Percentiles rank a stretch among this genome's conserved stretches.
Conservation (phyloP, 2,329 filamentous ascomycete species). For the Drechslerella dactyloides region DNA sequence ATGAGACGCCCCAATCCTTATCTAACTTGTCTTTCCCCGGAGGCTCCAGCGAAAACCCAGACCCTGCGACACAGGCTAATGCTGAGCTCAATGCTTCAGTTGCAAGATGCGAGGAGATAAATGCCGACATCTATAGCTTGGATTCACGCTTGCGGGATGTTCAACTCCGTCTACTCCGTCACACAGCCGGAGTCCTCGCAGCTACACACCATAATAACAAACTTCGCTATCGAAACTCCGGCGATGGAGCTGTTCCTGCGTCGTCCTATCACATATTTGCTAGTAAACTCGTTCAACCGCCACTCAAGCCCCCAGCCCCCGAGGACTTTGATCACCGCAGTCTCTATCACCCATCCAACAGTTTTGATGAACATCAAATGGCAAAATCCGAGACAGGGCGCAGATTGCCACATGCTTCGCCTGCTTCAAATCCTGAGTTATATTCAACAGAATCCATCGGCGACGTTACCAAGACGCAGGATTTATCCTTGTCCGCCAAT, state of each 20-base stretch:
- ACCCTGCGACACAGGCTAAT: constrained; percentile 8
- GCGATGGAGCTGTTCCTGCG: background rate
- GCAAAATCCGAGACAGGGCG: background rate
- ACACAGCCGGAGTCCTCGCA: constrained; percentile 90
- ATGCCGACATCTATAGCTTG: constrained; percentile 77
- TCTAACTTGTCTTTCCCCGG: constrained; percentile 59
- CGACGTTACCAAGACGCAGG: background rate
- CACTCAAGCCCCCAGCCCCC: background rate
- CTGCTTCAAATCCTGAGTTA: background rate
- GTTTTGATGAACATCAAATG: constrained; percentile 63
- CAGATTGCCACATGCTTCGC: background rate
- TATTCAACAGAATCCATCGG: background rate
- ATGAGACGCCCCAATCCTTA: constrained; percentile 40
- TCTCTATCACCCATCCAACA: constrained; percentile 73
- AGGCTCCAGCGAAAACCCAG: constrained; percentile 29
- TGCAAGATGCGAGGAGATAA: constrained; percentile 83
- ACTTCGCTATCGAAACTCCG: constrained; percentile 10
- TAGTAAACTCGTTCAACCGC: constrained; percentile 15
- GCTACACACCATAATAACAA: constrained; percentile 74
- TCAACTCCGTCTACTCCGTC: constrained; percentile 78
- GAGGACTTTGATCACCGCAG: constrained; percentile 76
- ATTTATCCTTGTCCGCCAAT: background rate
- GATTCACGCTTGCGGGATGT: constrained; percentile 78
- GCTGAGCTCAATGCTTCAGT: constrained; percentile 76
- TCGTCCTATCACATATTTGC: constrained; percentile 3